Evolutionary conservation across 495 filamentous ascomycete species (phyloP), one percentile per base, ranked within the genome.

Genomic region (Penicillium macrosclerotiorum): DNA sequence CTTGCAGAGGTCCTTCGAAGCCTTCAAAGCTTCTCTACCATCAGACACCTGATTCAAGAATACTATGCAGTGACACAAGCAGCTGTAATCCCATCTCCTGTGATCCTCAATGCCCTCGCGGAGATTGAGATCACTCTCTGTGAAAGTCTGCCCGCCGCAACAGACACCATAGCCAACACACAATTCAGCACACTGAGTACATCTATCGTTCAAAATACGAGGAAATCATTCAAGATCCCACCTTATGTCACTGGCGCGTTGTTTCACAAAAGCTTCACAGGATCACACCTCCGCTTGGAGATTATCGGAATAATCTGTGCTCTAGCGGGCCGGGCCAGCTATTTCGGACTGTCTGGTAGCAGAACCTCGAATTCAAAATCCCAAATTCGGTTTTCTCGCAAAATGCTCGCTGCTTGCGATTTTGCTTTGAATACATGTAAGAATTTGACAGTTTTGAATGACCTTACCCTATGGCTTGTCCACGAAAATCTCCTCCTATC

Each of bases 381-480:
- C 1, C 55, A 51, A 4, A 18, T 42, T 3, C 42, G 59, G 7
- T 64, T 62, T 45, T 46, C 58, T 1, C 47, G 50, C 9, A 61
- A 43, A 25, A 67, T 69, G 62, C 36, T 63, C 17, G 44, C 45
- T 3, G 60, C 54, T 2, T 53, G 64, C 24, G 58, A 66, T 38
- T 47, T 38, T 16, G 50, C 50, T 8, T n/a, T 64, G 5, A 36
- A 64, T 8, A 51, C 65, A 12, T 69, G 63, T 51, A 63, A 57
- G 23, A 53, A 62, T 5, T 35, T 69, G 3, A 62, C 63, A 1
- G 51, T 54, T 7, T 42, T 58, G 8, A 70, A 68, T 41, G 67
- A 68, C 34, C 37, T 70, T 8, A 60, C 50, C 2, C 34, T 66
- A 4, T 70, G 64, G 64, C 22, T 62, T 17, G 35, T 63, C 5